These are phyloP conservation scores for Trichoderma asperelloides DNA, from an alignment of 495 filamentous ascomycete genomes.

Conservation along the genomic window DNA sequence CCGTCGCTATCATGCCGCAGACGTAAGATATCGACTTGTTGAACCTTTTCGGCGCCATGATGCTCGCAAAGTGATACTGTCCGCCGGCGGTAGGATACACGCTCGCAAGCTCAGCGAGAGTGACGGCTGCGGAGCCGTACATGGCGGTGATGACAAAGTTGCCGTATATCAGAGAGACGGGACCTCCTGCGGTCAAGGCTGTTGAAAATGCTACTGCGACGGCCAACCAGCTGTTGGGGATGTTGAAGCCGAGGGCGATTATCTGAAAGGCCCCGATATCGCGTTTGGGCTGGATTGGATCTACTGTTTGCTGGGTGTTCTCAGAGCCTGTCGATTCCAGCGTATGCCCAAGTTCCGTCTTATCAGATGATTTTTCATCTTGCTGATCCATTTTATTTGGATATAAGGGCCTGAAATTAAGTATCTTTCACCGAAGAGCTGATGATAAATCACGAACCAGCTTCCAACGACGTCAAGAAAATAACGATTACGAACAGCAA, in stretches of 20 bases:
- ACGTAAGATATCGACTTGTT: neutral
- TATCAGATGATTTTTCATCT: neutral
- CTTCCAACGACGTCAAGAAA: neutral
- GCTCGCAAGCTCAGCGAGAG: neutral
- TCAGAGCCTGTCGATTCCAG: neutral
- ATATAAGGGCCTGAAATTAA: no score
- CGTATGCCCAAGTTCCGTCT: neutral
- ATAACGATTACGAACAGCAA: neutral
- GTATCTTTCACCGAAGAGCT: neutral
- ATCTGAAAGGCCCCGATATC: neutral
- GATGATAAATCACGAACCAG: neutral
- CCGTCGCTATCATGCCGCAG: neutral
- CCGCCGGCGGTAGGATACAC: neutral
- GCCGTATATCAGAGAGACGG: neutral
- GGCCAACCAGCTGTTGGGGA: neutral
- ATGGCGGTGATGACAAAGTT: neutral
- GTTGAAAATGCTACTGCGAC: neutral
- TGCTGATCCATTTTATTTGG: neutral
- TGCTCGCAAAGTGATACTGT: neutral
- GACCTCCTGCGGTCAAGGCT: neutral
- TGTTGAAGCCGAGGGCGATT: constrained; percentile 4
- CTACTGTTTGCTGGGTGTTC: neutral
- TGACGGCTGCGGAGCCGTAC: neutral
- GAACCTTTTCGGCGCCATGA: constrained; percentile 1
- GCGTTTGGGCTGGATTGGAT: neutral